Evolutionary conservation across 2,329 filamentous ascomycete genomes (phyloP), one percentile per base, ranked within the genome.

Genomic region (Rhynchosporium secalis): DNA sequence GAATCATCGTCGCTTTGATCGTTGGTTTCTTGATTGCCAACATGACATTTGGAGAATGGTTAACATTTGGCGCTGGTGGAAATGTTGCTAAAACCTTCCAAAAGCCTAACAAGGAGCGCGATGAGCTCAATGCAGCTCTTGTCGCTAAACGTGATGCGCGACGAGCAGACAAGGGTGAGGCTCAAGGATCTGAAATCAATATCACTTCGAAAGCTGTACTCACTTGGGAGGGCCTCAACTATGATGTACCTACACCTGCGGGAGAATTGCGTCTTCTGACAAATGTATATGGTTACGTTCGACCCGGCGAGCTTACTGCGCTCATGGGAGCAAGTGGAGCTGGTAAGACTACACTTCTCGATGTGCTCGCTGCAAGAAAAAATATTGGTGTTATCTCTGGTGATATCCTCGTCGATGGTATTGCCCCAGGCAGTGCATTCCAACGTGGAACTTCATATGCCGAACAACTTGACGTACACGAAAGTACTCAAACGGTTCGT

Each of bases 181-280:
- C 80, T 15, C 73, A 78, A 8, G 77, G 76, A 0, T 69, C 69
- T 2, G 79, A 84, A n/a, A 76, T 87, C 40, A 82, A 75, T 45
- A 85, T 87, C 62, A 77, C 79, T 2, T 87, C 85, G 0, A 81
- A 82, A 69, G 85, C 86, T 41, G 80, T 92, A n/a, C 81, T 96
- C 63, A 96, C 92, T 0, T 96, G 92, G 89, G 90, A 94, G 73
- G 81, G 90, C 66, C 85, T 97, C 64, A 91, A 88, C 72, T 96
- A 96, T 73, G 85, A 88, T 62, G 86, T 89, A 0, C 85, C 85
- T 10, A 78, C 76, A 55, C 76, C 79, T 49, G 73, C 75, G 45
- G 77, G 78, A 13, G 72, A 79, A 66, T 73, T 75, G 49, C 75
- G 76, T 3, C 73, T 89, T 4, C 74, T 89, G 10, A 79, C 86